phyloP scores from a whole-genome alignment of 208 protist genomes.

The Trypanosoma lewisi region DNA sequence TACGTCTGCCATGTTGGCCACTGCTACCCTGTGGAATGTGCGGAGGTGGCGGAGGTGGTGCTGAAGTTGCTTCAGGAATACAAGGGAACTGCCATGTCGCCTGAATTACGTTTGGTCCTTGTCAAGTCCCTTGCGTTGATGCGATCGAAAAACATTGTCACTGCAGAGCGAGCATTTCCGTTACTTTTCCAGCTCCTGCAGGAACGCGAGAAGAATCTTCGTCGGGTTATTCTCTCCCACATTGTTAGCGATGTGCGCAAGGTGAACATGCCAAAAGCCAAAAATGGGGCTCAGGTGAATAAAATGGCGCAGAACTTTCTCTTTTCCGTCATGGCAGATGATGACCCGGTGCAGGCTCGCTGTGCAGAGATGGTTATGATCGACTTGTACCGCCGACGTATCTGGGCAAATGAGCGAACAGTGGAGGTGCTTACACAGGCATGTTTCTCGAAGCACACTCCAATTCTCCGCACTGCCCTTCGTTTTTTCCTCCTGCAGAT shows the following conservation, averaged over 20 bases:
- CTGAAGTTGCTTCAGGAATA: constrained; percentile 85
- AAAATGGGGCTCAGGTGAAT: constrained; percentile 91
- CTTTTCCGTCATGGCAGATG: constrained; percentile 93
- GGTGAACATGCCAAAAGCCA: constrained; percentile 85
- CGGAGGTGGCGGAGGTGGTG: constrained; percentile 78
- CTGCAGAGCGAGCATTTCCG: constrained; percentile 84
- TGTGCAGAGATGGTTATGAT: constrained; percentile 97
- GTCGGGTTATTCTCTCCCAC: constrained; percentile 86
- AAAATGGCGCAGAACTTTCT: constrained; percentile 95
- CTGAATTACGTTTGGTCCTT: constrained; percentile 79
- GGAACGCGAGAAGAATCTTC: constrained; percentile 93
- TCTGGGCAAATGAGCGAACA: constrained; percentile 92
- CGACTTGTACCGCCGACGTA: constrained; percentile 95
- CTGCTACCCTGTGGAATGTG: constrained; percentile 89
- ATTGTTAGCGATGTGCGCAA: constrained; percentile 95
- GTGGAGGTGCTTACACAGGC: constrained; percentile 96
- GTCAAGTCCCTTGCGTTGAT: constrained; percentile 94
- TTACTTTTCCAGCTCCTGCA: constrained; percentile 96
- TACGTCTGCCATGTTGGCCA: constrained; percentile 87
- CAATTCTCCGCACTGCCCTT: constrained; percentile 93
- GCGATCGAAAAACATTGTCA: constrained; percentile 89
- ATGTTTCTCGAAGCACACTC: constrained; percentile 91
- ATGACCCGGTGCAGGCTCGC: constrained; percentile 89
- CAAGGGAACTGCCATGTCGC: constrained; percentile 69
- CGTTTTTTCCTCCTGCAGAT: constrained; percentile 95